Evolutionary conservation across 257 asterid species (phyloP), one percentile per base, ranked within the genome.

Genomic region (Craterostigma plantagineum): DNA sequence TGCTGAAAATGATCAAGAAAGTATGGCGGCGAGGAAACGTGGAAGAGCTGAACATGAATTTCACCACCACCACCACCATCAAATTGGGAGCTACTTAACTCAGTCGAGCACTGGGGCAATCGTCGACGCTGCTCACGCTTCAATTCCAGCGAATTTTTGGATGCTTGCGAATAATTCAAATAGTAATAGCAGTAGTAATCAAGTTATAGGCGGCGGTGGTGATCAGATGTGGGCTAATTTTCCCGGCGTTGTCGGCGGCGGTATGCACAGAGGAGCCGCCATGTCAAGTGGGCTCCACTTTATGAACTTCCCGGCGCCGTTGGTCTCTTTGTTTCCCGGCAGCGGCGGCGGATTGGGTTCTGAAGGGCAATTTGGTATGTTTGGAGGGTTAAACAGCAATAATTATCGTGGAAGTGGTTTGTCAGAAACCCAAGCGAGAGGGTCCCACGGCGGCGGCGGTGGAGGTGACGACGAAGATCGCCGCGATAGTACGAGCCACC

Each of bases 201-300:
- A 73, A 51, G 79, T 71, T 0, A 63, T 78, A 77, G 77, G 84
- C 3, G 73, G 79, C 7, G 77, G 84, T 3, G 73, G 79, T 8
- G 93, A 78, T 66, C 80, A 94, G 0, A 62, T 76, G 38, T 81
- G 96, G 94, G 73, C 96, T n/a, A 71, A 76, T 38, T 90, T 81
- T 0, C 63, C 77, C 0, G 55, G 53, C 47, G 41, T 63, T 35
- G 60, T 73, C 0, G 72, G 78, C 0, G 75, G 84, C 14, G 75
- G 92, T 34, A 60, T 86, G 67, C 78, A 81, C 41, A 65, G 92
- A 51, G 84, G 97, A 4, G 61, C 64, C n/a, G 61, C 64, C n/a
- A 63, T 68, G 69, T 75, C 95, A 0, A 78, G 84, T 30, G 97
- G 93, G 8, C 53, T 81, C 55, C 93, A 87, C 68, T 76, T 86